Conservation (phyloP, 306 rosid genomes). For the Citrullus amarus region DNA sequence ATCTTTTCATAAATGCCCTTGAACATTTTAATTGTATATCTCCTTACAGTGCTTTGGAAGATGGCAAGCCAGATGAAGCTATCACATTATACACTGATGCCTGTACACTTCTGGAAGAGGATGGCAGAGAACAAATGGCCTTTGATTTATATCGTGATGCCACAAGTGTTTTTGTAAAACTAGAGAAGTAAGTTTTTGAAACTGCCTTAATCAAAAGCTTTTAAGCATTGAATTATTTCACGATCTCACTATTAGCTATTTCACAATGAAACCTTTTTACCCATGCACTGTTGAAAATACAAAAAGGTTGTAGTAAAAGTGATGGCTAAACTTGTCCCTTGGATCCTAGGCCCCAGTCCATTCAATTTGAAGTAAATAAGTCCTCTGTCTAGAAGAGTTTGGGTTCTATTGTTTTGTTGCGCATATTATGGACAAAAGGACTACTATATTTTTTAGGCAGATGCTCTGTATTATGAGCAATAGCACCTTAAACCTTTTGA, state of each 20-base stretch:
- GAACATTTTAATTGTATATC: constrained; percentile 4
- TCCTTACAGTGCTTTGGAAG: constrained; percentile 69
- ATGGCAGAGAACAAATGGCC: constrained; percentile 88
- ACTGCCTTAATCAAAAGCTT: neutral
- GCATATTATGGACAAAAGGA: neutral
- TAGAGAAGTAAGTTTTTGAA: constrained; percentile 65
- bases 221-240: neutral
- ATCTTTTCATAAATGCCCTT: neutral
- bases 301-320: neutral
- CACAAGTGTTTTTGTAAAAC: constrained; percentile 51
- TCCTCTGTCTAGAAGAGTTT: neutral
- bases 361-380: neutral
- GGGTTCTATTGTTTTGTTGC: neutral
- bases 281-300: neutral
- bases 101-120: constrained; percentile 78
- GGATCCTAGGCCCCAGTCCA: neutral
- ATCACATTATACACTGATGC: constrained; percentile 80
- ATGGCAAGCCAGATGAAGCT: constrained; percentile 68
- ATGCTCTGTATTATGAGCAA: neutral
- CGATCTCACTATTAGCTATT: neutral
- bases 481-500: neutral
- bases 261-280: neutral
- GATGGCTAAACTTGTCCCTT: neutral
- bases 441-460: neutral
- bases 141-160: constrained; percentile 88